Evolutionary conservation across 2,329 filamentous ascomycete genomes (phyloP), one percentile per base, ranked within the genome.

Genomic region (Metarhizium robertsii): DNA sequence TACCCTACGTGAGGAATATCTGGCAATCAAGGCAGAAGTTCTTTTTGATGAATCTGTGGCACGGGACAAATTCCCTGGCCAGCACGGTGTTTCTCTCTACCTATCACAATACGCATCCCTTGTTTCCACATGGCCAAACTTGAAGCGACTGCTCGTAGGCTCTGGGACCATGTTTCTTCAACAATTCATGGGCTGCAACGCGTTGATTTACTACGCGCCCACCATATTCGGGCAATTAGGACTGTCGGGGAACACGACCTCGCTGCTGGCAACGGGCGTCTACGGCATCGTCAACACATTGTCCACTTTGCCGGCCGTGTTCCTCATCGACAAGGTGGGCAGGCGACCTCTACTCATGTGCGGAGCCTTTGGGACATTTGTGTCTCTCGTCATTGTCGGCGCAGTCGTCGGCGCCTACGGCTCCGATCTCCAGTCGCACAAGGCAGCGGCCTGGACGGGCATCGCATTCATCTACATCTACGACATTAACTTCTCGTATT

Each of bases 391-490:
- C 53, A 70, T 78, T 20, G 78, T 80, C 14, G 79, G 76, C 20
- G 75, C 70, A 4, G 69, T 79, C 25, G 73, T 82, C 59, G 77
- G 74, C 6, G 71, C 65, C 2, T 75, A 75, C 43, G 43, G 43
- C 43, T 55, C 62, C 6, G 55, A 59, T 8, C 66, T 73, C 0
- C 70, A 73, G 1, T 62, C 67, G 1, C 59, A 73, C 46, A 62
- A 69, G 16, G 65, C 69, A 2, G 74, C 80, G 0, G 70, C 71
- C n/a, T 78, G 73, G 55, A 77, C 77, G 2, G 80, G 86, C 59
- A 86, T 87, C 59, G 80, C 80, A 20, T 85, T 86, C 62, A 82
- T 78, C 52, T 86, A 85, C 65, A 73, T 86, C 16, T 75, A 86
- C 56, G 80, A 85, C 62, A 75, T 85, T 61, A 73, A 83, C 59